Evolutionary conservation across 495 filamentous ascomycete species (phyloP).

Genomic region (Monascus purpureus): DNA sequence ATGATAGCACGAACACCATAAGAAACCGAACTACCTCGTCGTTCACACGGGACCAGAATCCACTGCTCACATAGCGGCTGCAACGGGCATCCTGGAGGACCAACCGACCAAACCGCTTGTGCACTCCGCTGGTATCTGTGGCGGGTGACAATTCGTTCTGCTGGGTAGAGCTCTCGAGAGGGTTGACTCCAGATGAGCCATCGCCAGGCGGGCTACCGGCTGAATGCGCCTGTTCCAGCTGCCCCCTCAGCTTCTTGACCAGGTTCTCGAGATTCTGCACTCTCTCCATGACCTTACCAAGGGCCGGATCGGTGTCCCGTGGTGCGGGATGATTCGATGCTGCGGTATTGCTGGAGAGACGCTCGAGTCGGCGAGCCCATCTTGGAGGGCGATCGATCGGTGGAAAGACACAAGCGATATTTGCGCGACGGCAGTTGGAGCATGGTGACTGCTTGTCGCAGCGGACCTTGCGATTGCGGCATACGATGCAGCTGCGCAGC

Average conservation of each 20-base stretch:
- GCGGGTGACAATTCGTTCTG: constrained; percentile 1
- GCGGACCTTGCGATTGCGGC: constrained; percentile 45
- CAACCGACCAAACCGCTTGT: constrained; percentile 25
- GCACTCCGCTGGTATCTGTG: constrained; percentile 7
- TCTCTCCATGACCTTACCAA: constrained; percentile 36
- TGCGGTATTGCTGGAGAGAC: constrained; percentile 10
- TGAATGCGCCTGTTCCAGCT: constrained; percentile 31
- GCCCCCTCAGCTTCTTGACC: constrained; percentile 39
- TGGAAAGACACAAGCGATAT: constrained; percentile 42
- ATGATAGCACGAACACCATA: neutral
- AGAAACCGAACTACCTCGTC: constrained; percentile 31
- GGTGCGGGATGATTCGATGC: constrained; percentile 2
- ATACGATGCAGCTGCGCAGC: constrained; percentile 40
- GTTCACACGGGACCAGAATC: constrained; percentile 39
- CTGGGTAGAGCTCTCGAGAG: constrained; percentile 7
- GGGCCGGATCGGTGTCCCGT: constrained; percentile 12
- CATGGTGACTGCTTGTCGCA: constrained; percentile 57
- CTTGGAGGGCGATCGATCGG: constrained; percentile 29
- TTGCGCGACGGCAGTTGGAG: constrained; percentile 49
- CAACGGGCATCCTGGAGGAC: constrained; percentile 25
- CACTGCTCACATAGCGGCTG: constrained; percentile 35
- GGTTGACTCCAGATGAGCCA: constrained; percentile 5
- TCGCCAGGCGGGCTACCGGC: constrained; percentile 7
- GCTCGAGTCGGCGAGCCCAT: constrained; percentile 37
- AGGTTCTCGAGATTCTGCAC: constrained; percentile 38